Percentiles rank a stretch among this genome's conserved stretches.
Evolutionary conservation across 148 eudicot genomes (phyloP).

Genomic region (Amaranthus hypochondriacus): DNA sequence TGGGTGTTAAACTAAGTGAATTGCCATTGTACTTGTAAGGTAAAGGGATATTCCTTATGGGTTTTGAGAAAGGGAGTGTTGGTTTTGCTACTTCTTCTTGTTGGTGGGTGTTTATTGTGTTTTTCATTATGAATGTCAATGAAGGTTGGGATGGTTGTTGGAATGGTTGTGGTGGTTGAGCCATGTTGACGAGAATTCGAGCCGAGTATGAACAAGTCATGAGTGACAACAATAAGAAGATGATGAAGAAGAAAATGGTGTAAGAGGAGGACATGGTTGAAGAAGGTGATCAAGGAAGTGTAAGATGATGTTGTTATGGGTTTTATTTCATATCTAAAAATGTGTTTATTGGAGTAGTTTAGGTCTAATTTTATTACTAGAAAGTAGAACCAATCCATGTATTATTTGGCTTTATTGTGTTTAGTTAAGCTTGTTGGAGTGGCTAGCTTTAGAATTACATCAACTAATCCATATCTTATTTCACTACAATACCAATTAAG

Average conservation of each 20-base stretch:
- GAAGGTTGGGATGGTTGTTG: conserved; percentile 12
- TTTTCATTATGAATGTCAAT: conserved; percentile 10
- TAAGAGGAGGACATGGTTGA: not conserved
- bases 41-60: not conserved
- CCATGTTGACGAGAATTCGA: conserved; percentile 7
- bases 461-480: too few relatives aligned
- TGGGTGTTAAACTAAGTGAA: not conserved
- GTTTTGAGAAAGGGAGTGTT: conserved; percentile 15
- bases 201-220: not conserved
- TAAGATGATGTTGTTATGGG: not conserved
- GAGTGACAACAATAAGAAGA: conserved; percentile 9
- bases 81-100: not conserved
- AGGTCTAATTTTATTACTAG: too few relatives aligned
- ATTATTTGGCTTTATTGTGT: too few relatives aligned
- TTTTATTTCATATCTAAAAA: too few relatives aligned
- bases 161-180: not conserved
- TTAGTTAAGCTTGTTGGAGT: too few relatives aligned
- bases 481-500: too few relatives aligned
- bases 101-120: not conserved
- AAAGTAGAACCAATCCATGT: too few relatives aligned
- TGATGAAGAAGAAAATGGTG: not conserved
- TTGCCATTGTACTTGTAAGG: conserved; percentile 2
- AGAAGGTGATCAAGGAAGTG: not conserved
- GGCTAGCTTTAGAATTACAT: too few relatives aligned
- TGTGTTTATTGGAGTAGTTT: too few relatives aligned